Evolutionary conservation across 176 grass and related monocot species (phyloP).

Genomic region (Zea luxurians): DNA sequence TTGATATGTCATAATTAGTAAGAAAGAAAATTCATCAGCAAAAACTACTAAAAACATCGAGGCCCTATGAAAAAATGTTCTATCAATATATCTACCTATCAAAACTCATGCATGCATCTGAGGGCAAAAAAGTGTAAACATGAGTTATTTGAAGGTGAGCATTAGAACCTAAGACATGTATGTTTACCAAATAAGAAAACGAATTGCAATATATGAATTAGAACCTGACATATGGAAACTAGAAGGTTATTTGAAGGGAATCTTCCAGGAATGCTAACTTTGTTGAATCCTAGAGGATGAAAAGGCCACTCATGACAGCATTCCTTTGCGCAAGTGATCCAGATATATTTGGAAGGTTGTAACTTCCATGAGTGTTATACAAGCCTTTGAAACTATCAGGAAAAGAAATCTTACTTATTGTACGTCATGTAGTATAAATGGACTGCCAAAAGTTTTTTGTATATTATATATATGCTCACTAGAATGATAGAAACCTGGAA

Average conservation of each 20-base stretch:
- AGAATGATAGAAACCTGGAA: conserved; percentile 84
- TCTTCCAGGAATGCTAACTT: conserved; percentile 72
- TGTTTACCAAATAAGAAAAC: conserved; percentile 5
- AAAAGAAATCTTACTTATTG: conserved; percentile 8
- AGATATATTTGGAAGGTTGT: conserved; percentile 76
- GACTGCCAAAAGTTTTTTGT: background rate
- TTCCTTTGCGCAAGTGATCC: conserved; percentile 76
- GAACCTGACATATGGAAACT: conserved; percentile 86
- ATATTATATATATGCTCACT: conserved; percentile 55
- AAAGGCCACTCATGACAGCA: conserved; percentile 69
- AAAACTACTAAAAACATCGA: too few species aligned
- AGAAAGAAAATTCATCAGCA: too few species aligned
- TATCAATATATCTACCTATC: too few species aligned
- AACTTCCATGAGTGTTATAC: conserved; percentile 84
- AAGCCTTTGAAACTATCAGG: conserved; percentile 55
- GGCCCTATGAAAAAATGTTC: too few species aligned
- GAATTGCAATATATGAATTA: conserved; percentile 12
- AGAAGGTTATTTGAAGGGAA: conserved; percentile 84
- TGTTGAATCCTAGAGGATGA: conserved; percentile 85
- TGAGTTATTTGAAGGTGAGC: too few species aligned
- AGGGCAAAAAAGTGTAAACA: too few species aligned
- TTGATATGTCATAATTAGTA: too few species aligned
- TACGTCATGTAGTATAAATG: background rate
- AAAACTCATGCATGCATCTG: too few species aligned
- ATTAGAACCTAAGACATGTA: too few species aligned